Base-by-base conservation (phyloP, 768 basidiomycete species). In the Lentinula guzmanii region DNA sequence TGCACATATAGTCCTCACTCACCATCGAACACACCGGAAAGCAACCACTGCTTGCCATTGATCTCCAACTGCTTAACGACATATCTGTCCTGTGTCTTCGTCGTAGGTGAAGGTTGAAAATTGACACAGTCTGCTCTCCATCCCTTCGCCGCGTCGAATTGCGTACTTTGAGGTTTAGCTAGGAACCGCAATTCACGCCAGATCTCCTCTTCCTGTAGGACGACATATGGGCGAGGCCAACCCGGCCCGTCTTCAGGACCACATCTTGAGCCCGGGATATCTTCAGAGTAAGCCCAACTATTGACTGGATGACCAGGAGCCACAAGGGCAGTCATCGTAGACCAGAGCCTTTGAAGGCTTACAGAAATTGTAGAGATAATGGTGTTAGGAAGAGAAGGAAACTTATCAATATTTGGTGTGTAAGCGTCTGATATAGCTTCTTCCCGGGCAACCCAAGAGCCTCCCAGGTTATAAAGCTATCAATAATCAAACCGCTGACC, bases 21-120 rank as follows among this genome's bases (percentile, higher is more conserved):
- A 83, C 87, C 87, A 70, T 89, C 87, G 66, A 89, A 89, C 39
- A 89, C 86, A 52, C 84, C 87, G 1, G 85, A 86, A 64, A 89
- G 77, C n/a, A 78, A 76, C 86, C 87, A 89, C 53, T 74, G 71
- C 34, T 75, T 79, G 13, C 83, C 86, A 53, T 76, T 76, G 58
- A 89, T 73, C 48, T 84, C 74, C 60, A 87, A 75, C 66, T 80
- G 78, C 7, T 81, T 81, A 60, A 86, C 78, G 34, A 85, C 79
- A 63, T 86, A 86, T 61, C 87, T 78, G 66, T 89, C 87, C 72
- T 89, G 87, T 0, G 84, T 87, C 62, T 71, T 74, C 18, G 79
- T 76, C 8, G 71, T 74, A 0, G 76, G 73, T 41, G 82, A 86
- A 3, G 87, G 87, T 63, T 89, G 87, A 62, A 89, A 88, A 67